Percentiles rank a stretch among this genome's conserved stretches.
phyloP scores from a whole-genome alignment of 1,284 basidiomycete genomes.

The Ganoderma resinaceum region DNA sequence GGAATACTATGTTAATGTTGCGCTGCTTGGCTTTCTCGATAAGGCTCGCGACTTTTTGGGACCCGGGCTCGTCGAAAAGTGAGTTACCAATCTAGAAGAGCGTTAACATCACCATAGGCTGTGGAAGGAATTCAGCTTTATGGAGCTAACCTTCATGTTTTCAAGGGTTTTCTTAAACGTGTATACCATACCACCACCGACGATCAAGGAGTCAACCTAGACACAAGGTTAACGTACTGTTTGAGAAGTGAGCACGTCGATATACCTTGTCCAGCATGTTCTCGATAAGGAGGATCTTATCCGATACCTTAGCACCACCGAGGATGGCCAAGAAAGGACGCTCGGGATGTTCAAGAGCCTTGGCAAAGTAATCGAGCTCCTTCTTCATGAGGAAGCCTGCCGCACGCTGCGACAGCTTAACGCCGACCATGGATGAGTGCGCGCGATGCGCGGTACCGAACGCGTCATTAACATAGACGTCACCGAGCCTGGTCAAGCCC shows the following conservation, averaged over 20 bases:
- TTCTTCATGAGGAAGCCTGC: conserved; percentile 98
- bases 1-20: conserved; percentile 95
- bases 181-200: conserved; percentile 99
- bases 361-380: conserved; percentile 98
- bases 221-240: not conserved
- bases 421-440: conserved; percentile 98
- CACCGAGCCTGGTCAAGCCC: conserved; percentile 90
- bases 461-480: conserved; percentile 98
- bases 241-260: not conserved
- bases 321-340: conserved; percentile 98
- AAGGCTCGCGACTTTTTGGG: conserved; percentile 86
- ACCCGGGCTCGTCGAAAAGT: conserved; percentile 91
- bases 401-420: conserved; percentile 93
- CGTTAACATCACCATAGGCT: conserved; percentile 16
- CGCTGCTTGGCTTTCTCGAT: conserved; percentile 95
- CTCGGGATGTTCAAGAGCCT: conserved; percentile 94
- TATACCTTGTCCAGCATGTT: conserved; percentile 98
- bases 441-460: conserved; percentile 99
- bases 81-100: conserved; percentile 86
- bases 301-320: conserved; percentile 98
- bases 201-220: conserved; percentile 94
- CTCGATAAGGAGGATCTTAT: conserved; percentile 99
- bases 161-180: conserved; percentile 98
- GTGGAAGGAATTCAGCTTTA: not conserved
- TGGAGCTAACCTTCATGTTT: conserved; percentile 64